Base-by-base conservation (phyloP, 179 eudicot species). In the Camellia oleifera region DNA sequence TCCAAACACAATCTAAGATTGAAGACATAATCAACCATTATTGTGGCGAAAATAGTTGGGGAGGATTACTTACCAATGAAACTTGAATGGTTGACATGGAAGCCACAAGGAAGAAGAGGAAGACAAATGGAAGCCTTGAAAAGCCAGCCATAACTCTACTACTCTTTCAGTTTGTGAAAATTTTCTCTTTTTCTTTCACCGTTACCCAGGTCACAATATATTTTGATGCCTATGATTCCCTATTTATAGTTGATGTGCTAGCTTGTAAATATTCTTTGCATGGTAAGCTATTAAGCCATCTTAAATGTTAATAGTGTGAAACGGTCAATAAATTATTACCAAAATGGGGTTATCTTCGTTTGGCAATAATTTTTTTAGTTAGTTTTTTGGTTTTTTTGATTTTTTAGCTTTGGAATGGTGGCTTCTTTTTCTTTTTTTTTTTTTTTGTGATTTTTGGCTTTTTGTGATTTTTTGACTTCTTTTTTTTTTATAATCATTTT, bases 91-190 rank as follows among this genome's bases (percentile, higher is more conserved):
- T 69, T 45, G 54, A 69, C 73, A 45, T 17, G 2, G 73, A 69
- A 69, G 54, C 73, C 73, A 69, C 42, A 46, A 69, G 73, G 73
- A 46, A 45, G 56, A 69, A 10, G 73, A 69, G 73, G 73, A 69
- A 69, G 46, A 17, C 54, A 17, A 8, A 69, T n/a, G 46, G 73
- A 46, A 45, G 54, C 26, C 73, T 69, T 69, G 73, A 9, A 45
- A 15, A 69, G 14, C 54, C 54, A 45, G 56, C 32, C 73, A 69
- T 69, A 0, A 13, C 32, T 45, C 73, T 69, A 54, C 13, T 54
- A 32, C 58, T 54, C 58, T 14, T 11, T 18, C 17, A 2, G 40
- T 44, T 69, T 69, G 18, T 69, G 73, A 9, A 45, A 4, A 13
- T 5, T n/a, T 46, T 69, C 3, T 45, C 11, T 32, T 14, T 15